Percentiles rank a stretch among this genome's conserved stretches.
Evolutionary conservation across 805 yeast species (phyloP).

Genomic region (Kodamaea lidongshanica): DNA sequence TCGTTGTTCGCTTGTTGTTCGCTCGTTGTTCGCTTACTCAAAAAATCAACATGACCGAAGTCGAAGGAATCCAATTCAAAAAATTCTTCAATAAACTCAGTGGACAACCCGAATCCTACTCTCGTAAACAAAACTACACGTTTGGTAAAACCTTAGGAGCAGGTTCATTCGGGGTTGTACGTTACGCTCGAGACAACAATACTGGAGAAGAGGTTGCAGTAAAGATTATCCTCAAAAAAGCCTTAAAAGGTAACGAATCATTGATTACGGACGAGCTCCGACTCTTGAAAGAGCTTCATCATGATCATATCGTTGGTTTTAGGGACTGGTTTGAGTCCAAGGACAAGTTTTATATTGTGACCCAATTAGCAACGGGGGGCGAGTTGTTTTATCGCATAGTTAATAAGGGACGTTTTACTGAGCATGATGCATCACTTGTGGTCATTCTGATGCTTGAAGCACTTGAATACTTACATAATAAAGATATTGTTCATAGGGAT

Average conservation of each 20-base stretch:
- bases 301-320: constrained; percentile 85
- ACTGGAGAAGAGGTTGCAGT: constrained; percentile 74
- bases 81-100: constrained; percentile 48
- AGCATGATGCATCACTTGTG: constrained; percentile 74
- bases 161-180: constrained; percentile 90
- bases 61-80: constrained; percentile 21
- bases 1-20: no score
- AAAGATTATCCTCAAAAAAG: constrained; percentile 81
- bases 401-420: constrained; percentile 77
- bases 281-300: constrained; percentile 60
- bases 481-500: constrained; percentile 86
- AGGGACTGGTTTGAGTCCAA: constrained; percentile 90
- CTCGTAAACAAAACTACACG: constrained; percentile 61
- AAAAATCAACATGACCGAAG: constrained; percentile 2
- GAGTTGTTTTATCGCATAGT: constrained; percentile 87
- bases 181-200: constrained; percentile 54
- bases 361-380: constrained; percentile 94
- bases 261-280: constrained; percentile 74
- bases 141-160: constrained; percentile 89
- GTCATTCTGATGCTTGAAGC: constrained; percentile 74
- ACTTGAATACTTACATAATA: constrained; percentile 65
- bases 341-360: constrained; percentile 88
- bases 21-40: no score
- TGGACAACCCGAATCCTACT: constrained; percentile 68
- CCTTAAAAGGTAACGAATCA: constrained; percentile 70